Percentiles rank a stretch among this genome's conserved stretches.
Conservation (phyloP, 1,139 yeast species). For the Pichia sp. region DNA sequence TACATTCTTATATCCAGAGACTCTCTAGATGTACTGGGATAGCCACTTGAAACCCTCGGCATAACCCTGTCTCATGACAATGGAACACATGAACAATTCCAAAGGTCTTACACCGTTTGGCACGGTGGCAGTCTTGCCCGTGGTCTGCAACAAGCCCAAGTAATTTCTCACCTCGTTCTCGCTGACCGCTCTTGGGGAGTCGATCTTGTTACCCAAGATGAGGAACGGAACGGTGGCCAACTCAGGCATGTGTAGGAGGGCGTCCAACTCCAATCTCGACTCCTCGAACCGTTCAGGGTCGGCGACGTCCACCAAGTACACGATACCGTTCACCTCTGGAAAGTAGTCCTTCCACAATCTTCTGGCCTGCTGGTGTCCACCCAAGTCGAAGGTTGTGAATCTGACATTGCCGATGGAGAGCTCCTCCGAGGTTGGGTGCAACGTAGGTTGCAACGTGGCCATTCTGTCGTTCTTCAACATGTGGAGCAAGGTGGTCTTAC, state of each 20-base stretch:
- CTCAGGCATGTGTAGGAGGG: constrained; percentile 88
- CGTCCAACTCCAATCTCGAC: constrained; percentile 91
- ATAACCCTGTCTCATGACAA: constrained; percentile 94
- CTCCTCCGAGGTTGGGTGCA: constrained; percentile 98
- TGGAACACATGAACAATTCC: constrained; percentile 96
- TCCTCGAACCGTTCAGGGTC: constrained; percentile 94
- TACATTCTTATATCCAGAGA: constrained; percentile 2
- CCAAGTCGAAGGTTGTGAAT: constrained; percentile 96
- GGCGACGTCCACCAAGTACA: constrained; percentile 94
- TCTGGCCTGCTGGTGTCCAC: constrained; percentile 98
- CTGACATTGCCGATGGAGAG: constrained; percentile 93
- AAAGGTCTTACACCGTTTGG: constrained; percentile 84
- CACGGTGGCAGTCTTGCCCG: constrained; percentile 77
- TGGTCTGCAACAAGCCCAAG: constrained; percentile 80
- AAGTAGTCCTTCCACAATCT: constrained; percentile 98
- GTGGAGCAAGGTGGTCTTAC: constrained; percentile 93
- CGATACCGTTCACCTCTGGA: constrained; percentile 98
- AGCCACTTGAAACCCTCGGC: constrained; percentile 97
- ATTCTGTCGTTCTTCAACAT: constrained; percentile 97
- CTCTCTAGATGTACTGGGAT: constrained; percentile 76
- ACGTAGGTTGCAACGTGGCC: constrained; percentile 95
- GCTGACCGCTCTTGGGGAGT: constrained; percentile 87
- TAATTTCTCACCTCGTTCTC: constrained; percentile 94
- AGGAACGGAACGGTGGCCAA: constrained; percentile 85
- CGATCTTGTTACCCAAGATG: constrained; percentile 94